Evolutionary conservation across 495 filamentous ascomycete genomes (phyloP).

Genomic region (Penicillium salamii): DNA sequence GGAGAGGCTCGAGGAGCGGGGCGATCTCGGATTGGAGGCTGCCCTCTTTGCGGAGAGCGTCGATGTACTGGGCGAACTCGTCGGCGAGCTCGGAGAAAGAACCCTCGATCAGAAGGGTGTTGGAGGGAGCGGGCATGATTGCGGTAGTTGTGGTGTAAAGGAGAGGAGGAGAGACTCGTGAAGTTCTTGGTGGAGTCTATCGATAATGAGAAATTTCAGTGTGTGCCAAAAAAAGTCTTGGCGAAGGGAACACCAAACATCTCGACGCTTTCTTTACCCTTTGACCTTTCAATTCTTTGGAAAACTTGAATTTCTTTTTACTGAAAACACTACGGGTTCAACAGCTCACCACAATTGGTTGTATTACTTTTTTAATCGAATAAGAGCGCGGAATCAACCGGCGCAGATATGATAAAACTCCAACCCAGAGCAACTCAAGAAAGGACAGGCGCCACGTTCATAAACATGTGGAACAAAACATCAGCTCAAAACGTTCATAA

Average conservation of each 20-base stretch:
- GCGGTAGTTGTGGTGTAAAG: constrained; percentile 21
- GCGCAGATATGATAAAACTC: constrained; percentile 6
- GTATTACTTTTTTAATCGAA: constrained; percentile 13
- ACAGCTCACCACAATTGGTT: background rate
- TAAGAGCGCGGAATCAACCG: constrained; percentile 2
- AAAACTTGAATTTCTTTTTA: background rate
- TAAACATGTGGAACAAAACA: constrained; percentile 18
- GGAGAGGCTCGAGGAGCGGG: constrained; percentile 63
- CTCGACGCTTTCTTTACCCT: background rate
- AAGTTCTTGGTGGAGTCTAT: constrained; percentile 43
- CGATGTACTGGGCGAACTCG: constrained; percentile 84
- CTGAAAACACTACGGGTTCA: background rate
- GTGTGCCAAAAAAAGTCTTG: constrained; percentile 48
- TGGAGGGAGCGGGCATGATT: constrained; percentile 52
- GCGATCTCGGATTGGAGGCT: constrained; percentile 66
- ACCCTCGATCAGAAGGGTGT: constrained; percentile 84
- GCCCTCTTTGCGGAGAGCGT: constrained; percentile 58
- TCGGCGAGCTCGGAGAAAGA: constrained; percentile 82
- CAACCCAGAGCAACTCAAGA: constrained; percentile 13
- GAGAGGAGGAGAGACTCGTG: constrained; percentile 19
- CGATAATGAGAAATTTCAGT: constrained; percentile 48
- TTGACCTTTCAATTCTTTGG: background rate
- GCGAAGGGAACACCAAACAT: constrained; percentile 29
- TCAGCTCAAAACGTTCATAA: constrained; percentile 11
- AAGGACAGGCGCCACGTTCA: constrained; percentile 19